Conservation (phyloP, 352 stramenopile species). For the Phytophthora citricola region DNA sequence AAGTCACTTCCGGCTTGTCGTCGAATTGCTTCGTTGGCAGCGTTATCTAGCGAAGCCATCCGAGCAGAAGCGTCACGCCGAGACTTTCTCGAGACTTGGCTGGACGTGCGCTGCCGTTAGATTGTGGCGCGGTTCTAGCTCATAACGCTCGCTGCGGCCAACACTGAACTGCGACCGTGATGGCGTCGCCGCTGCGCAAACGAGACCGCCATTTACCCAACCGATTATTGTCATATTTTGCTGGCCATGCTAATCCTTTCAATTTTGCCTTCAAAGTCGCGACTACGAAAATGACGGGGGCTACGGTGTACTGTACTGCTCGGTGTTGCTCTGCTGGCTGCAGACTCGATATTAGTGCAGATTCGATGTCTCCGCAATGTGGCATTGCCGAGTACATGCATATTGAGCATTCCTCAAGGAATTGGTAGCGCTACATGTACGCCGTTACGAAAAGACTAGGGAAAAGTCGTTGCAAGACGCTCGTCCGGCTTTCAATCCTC, state of each 20-base stretch:
- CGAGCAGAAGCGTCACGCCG: conserved; percentile 20
- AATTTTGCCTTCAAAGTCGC: conserved; percentile 28
- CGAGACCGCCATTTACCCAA: conserved; percentile 8
- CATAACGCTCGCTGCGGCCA: conserved; percentile 9
- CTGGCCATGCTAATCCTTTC: conserved; percentile 13
- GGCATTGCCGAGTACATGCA: background rate
- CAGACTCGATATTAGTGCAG: background rate
- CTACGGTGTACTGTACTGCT: no score
- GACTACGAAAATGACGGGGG: conserved; percentile 27
- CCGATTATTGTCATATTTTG: conserved; percentile 18
- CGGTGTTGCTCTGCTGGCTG: no score
- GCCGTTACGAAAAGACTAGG: background rate
- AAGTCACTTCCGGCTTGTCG: background rate
- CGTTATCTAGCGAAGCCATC: conserved; percentile 13
- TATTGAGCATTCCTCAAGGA: conserved; percentile 4
- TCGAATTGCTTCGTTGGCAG: conserved; percentile 8
- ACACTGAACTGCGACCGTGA: background rate
- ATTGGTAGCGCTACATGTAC: background rate
- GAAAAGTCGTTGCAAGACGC: conserved; percentile 3
- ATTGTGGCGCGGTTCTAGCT: conserved; percentile 18
- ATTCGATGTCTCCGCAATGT: conserved; percentile 23
- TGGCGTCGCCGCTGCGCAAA: conserved; percentile 15
- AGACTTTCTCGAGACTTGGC: conserved; percentile 25
- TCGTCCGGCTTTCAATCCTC: conserved; percentile 12
- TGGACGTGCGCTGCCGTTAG: conserved; percentile 14